Base-by-base conservation (phyloP, 305 asterid species). In the Rubia tinctorum region DNA sequence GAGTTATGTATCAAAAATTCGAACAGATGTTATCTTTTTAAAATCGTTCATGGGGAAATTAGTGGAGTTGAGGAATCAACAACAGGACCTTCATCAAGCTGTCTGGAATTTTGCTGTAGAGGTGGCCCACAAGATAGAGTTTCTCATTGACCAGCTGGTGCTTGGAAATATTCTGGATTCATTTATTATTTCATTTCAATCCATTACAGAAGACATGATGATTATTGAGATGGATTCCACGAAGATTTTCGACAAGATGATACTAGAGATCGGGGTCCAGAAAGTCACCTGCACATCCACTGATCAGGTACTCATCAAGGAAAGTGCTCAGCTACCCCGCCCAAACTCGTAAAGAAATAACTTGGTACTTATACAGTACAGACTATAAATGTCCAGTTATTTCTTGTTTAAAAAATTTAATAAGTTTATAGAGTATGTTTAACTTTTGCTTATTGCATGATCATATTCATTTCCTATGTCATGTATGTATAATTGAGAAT, bases 141-240 rank as follows among this genome's bases (percentile, higher is more conserved):
- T 27, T 39, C 69, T 40, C 69, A 65, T 65, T 9, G 69, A 65
- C 20, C 69, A 37, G 1, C 22, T 65, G 69, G 51, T 65, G 30
- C 30, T 39, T 37, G 51, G 51, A 30, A 13, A 30, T 65, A 30
- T 65, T 65, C 69, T 1, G 12, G 17, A n/a, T 65, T 65, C 69
- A 7, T 39, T 40, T 8, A 6, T 40, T 20, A 6, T 39, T 2
- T 44, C 55, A 8, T 18, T 44, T 40, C 40, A 44, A 0, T 67
- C 56, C 20, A 44, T 67, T 39, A 20, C 6, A 22, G 22, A 67
- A 43, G 40, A 44, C n/a, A 43, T 67, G 20, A 2, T 8, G 39
- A 67, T 6, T 23, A 67, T 67, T 22, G 44, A 44, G 6, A 20
- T n/a, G 5, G 71, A 43, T 11, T 27, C 13, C 58, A n/a, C 11